A percentile compares a stretch with the other conserved stretches of the same genome.
These are phyloP conservation scores for Sporobolomyces pararoseus DNA, from an alignment of 768 basidiomycete genomes.

Conservation along the genomic window DNA sequence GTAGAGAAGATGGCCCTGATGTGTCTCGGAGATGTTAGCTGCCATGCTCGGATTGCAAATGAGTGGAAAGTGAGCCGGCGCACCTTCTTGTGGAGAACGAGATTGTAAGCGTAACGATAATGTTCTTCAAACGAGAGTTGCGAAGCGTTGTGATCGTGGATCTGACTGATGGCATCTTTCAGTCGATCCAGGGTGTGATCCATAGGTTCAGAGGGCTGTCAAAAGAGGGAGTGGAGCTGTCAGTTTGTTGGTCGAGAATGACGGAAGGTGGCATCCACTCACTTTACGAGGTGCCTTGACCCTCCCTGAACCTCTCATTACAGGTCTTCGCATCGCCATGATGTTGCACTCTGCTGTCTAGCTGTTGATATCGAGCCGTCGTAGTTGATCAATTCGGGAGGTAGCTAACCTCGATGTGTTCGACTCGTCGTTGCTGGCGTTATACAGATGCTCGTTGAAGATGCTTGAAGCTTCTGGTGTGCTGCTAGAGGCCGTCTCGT, in stretches of 20 bases:
- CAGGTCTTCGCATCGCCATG: slow-evolving; percentile 16
- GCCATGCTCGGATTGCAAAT: too few relatives aligned
- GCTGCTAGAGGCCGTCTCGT: too few relatives aligned
- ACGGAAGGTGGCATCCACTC: background rate
- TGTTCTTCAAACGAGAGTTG: slow-evolving; percentile 88
- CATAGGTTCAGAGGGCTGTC: slow-evolving; percentile 52
- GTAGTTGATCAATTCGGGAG: background rate
- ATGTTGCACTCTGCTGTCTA: background rate
- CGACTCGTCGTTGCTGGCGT: background rate
- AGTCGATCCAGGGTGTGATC: slow-evolving; percentile 80
- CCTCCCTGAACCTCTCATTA: slow-evolving; percentile 16
- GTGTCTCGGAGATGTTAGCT: background rate
- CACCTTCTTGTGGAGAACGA: slow-evolving; percentile 70
- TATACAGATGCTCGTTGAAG: background rate
- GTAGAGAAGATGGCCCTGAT: slow-evolving; percentile 75
- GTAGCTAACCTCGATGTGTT: too few relatives aligned
- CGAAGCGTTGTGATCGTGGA: slow-evolving; percentile 87
- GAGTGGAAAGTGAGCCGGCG: background rate
- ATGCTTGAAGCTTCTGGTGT: too few relatives aligned
- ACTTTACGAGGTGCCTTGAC: slow-evolving; percentile 38
- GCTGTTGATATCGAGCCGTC: background rate
- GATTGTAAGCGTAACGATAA: slow-evolving; percentile 87
- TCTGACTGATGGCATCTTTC: slow-evolving; percentile 81
- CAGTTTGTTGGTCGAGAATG: too few relatives aligned
- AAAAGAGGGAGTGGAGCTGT: background rate